Percentiles rank a stretch among this genome's conserved stretches.
Conservation (phyloP, 345 rosid species). For the Arabidopsis arenosa region DNA sequence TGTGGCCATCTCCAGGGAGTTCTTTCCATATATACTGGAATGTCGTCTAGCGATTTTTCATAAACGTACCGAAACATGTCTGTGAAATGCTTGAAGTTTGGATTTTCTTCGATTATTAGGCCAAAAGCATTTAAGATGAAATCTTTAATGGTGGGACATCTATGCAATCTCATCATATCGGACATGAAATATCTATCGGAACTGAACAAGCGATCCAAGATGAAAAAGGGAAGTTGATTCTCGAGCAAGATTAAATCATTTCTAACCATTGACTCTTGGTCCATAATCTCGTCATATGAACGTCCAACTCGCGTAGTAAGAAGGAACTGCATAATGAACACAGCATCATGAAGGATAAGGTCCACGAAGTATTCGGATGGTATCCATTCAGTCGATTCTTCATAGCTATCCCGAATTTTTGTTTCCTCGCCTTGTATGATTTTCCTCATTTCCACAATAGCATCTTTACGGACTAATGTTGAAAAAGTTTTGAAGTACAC, state of each 20-base stretch:
- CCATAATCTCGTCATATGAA: not conserved
- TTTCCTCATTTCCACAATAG: not conserved
- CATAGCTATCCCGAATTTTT: not conserved
- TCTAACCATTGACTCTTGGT: not conserved
- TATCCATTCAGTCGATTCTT: not conserved
- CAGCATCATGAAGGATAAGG: not conserved
- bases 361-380: not conserved
- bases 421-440: not conserved
- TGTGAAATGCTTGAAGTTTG: conserved; percentile 26
- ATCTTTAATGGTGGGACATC: too few relatives aligned
- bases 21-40: not conserved
- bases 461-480: not conserved
- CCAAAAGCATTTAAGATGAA: not conserved
- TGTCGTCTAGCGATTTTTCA: conserved; percentile 11
- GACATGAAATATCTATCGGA: not conserved
- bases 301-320: too few relatives aligned
- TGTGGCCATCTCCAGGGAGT: not conserved
- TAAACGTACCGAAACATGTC: conserved; percentile 21
- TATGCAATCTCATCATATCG: too few relatives aligned
- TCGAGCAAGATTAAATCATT: not conserved
- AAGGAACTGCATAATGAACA: not conserved
- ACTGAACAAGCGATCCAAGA: not conserved
- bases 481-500: not conserved
- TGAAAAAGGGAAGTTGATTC: conserved; percentile 18
- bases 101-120: not conserved